phyloP scores from a whole-genome alignment of 2,329 filamentous ascomycete genomes.

The Ascomycota sp. region DNA sequence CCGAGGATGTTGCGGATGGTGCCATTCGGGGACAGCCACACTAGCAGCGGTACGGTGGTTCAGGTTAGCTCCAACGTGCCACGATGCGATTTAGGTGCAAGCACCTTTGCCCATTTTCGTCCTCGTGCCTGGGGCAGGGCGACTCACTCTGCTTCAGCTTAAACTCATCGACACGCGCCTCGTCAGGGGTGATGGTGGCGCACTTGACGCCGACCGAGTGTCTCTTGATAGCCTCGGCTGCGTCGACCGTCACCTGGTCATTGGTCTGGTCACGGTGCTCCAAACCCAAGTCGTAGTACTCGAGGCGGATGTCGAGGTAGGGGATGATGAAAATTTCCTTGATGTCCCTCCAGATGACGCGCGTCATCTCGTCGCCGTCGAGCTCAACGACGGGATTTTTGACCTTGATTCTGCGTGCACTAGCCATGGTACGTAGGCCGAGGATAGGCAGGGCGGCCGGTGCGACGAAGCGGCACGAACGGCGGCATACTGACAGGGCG shows the following conservation, averaged over 20 bases:
- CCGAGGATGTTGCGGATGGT: constrained; percentile 60
- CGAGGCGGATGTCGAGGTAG: constrained; percentile 91
- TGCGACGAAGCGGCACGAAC: no score
- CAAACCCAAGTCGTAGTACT: constrained; percentile 91
- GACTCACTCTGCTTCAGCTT: constrained; percentile 87
- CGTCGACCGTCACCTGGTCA: constrained; percentile 87
- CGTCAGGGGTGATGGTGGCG: constrained; percentile 95
- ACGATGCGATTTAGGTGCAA: no score
- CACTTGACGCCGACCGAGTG: constrained; percentile 98
- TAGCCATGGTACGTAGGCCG: constrained; percentile 38
- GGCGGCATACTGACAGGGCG: no score
- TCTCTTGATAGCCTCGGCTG: constrained; percentile 95
- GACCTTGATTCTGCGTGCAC: constrained; percentile 81
- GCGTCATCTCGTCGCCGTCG: constrained; percentile 90
- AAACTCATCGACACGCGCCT: constrained; percentile 91
- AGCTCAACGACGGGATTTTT: constrained; percentile 97
- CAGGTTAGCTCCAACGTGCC: no score
- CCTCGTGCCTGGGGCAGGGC: no score
- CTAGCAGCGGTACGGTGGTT: constrained; percentile 41
- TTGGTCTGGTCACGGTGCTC: constrained; percentile 91
- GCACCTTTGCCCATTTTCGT: no score
- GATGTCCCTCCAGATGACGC: constrained; percentile 98
- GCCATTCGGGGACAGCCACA: constrained; percentile 98
- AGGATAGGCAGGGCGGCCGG: no score
- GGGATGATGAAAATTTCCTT: constrained; percentile 97